Base-by-base conservation (phyloP, 164 flowering plant genomes). In the Liquidambar formosana region DNA sequence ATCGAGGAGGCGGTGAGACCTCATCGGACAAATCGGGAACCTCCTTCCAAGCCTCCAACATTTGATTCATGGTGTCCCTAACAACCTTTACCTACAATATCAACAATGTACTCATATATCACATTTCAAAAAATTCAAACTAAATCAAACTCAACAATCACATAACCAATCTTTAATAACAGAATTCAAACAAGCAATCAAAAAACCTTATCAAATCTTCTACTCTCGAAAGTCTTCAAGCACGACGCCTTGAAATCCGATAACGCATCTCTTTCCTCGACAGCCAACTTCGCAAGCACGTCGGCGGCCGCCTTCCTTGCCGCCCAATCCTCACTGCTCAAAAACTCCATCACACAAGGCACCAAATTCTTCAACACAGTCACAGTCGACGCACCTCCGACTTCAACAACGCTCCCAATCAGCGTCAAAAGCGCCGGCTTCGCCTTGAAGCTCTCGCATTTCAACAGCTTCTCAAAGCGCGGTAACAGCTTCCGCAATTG, bases 221-320 rank as follows among this genome's bases (percentile, higher is more conserved):
- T 82, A 51, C 72, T 75, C 73, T 95, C 97, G 25, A 92, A 82
- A 0, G 76, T 71, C 65, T 80, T 77, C 77, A 92, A 53, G 67
- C 88, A 88, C 0, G 84, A 73, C 25, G 64, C 46, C 70, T 91
- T 92, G 45, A 80, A 82, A 71, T 88, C 93, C 22, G 80, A 61
- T 46, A 89, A 48, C 21, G 66, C 8, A 43, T 88, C 84, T 56
- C 84, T 82, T 80, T 91, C 97, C 67, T 78, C 86, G 10, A 75
- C 70, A 25, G 96, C 97, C 80, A 95, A 62, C 75, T 76, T 84
- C 70, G 65, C 57, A 43, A 95, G 80, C 19, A 83, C 87, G 75
- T 91, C 97, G 3, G 97, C 88, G 0, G 93, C 86, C 0, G 92
- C 90, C 74, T 91, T 95, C 82, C 99, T 80, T 25, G 92, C 86